Evolutionary conservation across 306 rosid genomes (phyloP).

Genomic region (Abrus precatorius): DNA sequence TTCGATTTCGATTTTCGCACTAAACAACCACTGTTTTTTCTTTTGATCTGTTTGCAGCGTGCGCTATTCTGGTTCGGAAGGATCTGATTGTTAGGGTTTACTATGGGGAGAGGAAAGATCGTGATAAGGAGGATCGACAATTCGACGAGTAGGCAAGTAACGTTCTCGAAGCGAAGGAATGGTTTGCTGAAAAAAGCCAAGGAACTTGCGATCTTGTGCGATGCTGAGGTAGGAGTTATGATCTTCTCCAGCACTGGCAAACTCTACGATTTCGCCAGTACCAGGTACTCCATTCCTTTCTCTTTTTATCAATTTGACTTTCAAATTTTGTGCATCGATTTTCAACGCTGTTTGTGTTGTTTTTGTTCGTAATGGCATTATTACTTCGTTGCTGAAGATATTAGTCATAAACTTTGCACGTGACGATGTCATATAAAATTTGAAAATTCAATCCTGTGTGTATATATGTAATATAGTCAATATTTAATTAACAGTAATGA

Average conservation of each 20-base stretch:
- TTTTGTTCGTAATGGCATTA: not conserved
- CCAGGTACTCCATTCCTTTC: slow-evolving; percentile 60
- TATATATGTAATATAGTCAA: not conserved
- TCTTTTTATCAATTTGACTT: not conserved
- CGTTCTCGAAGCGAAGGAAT: slow-evolving; percentile 86
- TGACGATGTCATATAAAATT: not conserved
- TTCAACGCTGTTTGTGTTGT: not conserved
- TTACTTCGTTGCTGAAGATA: not conserved
- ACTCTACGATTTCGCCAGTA: slow-evolving; percentile 85
- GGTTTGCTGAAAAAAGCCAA: slow-evolving; percentile 94
- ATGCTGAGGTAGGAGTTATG: slow-evolving; percentile 89
- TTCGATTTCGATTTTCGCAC: not conserved
- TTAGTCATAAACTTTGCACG: not conserved
- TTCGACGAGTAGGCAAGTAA: slow-evolving; percentile 92
- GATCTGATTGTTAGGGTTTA: slow-evolving; percentile 49
- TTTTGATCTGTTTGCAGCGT: slow-evolving; percentile 44
- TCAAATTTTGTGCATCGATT: slow-evolving; percentile 15
- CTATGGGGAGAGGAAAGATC: slow-evolving; percentile 97
- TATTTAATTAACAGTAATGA: not conserved
- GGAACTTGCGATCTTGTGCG: slow-evolving; percentile 91
- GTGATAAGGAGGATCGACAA: slow-evolving; percentile 95
- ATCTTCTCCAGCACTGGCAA: slow-evolving; percentile 92
- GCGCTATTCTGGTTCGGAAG: slow-evolving; percentile 10
- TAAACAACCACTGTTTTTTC: not conserved
- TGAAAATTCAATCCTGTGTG: not conserved